Conservation (phyloP, 1,284 basidiomycete genomes). For the Tremellales sp. region DNA sequence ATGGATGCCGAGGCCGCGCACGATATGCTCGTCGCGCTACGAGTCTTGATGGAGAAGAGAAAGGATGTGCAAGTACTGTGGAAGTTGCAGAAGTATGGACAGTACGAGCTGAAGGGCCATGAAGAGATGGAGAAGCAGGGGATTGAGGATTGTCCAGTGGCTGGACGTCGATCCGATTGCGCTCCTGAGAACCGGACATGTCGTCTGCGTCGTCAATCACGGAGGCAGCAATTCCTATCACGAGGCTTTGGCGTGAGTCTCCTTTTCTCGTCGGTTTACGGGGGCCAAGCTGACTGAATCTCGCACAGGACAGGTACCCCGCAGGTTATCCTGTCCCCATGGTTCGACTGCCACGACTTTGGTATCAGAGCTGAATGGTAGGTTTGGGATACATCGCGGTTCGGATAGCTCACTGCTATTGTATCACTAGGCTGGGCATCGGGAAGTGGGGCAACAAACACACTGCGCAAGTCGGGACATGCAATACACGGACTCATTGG, state of each 20-base stretch:
- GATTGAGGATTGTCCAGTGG: slow-evolving; percentile 22
- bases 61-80: slow-evolving; percentile 23
- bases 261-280: not conserved
- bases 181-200: slow-evolving; percentile 19
- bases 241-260: slow-evolving; percentile 26
- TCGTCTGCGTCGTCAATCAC: slow-evolving; percentile 23
- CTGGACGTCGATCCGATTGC: slow-evolving; percentile 18
- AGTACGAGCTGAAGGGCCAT: slow-evolving; percentile 1
- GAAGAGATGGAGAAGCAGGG: slow-evolving; percentile 7
- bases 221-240: slow-evolving; percentile 33
- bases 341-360: slow-evolving; percentile 29
- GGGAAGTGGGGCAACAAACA: slow-evolving; percentile 23
- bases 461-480: slow-evolving; percentile 21
- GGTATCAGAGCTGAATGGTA: slow-evolving; percentile 11
- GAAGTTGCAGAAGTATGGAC: slow-evolving; percentile 11
- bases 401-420: not conserved
- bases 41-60: slow-evolving; percentile 10
- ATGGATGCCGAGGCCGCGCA: slow-evolving; percentile 5
- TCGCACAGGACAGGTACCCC: slow-evolving; percentile 18
- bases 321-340: slow-evolving; percentile 23
- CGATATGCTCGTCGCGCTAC: slow-evolving; percentile 11
- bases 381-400: no score
- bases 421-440: slow-evolving; percentile 8
- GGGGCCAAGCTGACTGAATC: not conserved
- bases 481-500: not conserved